Percentiles rank a stretch among this genome's conserved stretches.
These are phyloP conservation scores for Trichoderma harzianum DNA, from an alignment of 2,329 filamentous ascomycete genomes.

Conservation along the genomic window DNA sequence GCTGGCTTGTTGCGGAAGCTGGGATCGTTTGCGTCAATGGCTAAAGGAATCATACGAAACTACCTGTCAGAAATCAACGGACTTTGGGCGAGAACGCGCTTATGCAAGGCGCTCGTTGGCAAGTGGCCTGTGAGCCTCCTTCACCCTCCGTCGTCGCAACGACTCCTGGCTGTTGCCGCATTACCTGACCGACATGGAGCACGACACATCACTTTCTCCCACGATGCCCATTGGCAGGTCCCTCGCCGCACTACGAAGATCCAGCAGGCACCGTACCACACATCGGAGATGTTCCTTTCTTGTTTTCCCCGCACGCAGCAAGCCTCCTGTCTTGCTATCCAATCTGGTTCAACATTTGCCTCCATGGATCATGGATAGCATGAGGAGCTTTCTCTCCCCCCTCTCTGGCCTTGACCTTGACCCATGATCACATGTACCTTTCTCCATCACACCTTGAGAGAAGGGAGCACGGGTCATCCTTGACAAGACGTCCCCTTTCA, in stretches of 20 bases:
- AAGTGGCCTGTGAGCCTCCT: not conserved
- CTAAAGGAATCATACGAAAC: not conserved
- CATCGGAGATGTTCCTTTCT: constrained; percentile 5
- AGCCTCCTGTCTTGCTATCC: not conserved
- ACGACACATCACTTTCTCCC: constrained; percentile 14
- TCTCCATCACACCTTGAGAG: not conserved
- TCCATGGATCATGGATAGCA: not conserved
- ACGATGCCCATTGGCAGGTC: not conserved
- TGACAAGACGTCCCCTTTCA: constrained; percentile 1
- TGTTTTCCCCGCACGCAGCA: constrained; percentile 11
- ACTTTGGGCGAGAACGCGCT: constrained; percentile 1
- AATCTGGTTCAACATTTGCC: not conserved
- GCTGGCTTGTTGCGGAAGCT: constrained; percentile 5
- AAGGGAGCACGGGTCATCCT: constrained; percentile 2
- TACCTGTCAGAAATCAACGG: constrained; percentile 3
- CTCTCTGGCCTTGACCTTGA: not conserved
- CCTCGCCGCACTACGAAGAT: constrained; percentile 1
- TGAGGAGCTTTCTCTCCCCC: not conserved
- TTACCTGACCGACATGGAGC: constrained; percentile 2
- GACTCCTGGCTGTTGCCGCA: constrained; percentile 3
- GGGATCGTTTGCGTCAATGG: not conserved
- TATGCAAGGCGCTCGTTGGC: not conserved
- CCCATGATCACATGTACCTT: constrained; percentile 6
- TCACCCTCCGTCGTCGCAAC: constrained; percentile 5
- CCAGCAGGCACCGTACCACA: constrained; percentile 7